Evolutionary conservation across 306 rosid genomes (phyloP).

Genomic region (Cyclanthera cordifolia): DNA sequence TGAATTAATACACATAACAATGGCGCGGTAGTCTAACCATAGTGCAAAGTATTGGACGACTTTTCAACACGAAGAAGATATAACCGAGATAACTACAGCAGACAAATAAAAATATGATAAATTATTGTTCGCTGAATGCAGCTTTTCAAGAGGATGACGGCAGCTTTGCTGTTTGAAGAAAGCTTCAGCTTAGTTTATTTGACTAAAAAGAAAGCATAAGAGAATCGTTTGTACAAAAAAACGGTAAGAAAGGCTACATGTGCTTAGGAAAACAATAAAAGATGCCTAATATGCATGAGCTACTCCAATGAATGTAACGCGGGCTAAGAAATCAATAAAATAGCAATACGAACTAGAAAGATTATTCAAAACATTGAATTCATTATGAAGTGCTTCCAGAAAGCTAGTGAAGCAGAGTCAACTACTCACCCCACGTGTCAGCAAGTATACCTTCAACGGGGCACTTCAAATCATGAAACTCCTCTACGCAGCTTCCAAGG

Average conservation of each 20-base stretch:
- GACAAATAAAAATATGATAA: background rate
- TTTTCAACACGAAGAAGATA: too few species aligned
- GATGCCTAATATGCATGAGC: background rate
- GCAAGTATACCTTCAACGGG: conserved; percentile 21
- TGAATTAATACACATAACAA: background rate
- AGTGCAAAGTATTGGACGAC: too few species aligned
- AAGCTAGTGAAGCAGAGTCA: background rate
- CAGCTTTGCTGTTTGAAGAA: background rate
- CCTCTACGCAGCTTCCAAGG: conserved; percentile 52
- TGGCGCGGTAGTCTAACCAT: background rate
- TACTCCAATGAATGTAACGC: background rate
- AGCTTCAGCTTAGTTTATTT: background rate
- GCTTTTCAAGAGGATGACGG: background rate
- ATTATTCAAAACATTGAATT: background rate
- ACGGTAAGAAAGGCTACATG: background rate
- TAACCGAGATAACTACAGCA: background rate
- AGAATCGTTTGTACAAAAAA: background rate
- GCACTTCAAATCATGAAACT: conserved; percentile 43
- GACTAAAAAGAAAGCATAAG: background rate
- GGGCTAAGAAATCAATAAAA: background rate
- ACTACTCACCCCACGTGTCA: conserved; percentile 47
- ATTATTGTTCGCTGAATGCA: background rate
- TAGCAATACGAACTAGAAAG: background rate
- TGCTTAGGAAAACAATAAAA: background rate
- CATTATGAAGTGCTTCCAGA: background rate